Conservation (phyloP, 805 yeast species). For the Hanseniaspora clermontiae region DNA sequence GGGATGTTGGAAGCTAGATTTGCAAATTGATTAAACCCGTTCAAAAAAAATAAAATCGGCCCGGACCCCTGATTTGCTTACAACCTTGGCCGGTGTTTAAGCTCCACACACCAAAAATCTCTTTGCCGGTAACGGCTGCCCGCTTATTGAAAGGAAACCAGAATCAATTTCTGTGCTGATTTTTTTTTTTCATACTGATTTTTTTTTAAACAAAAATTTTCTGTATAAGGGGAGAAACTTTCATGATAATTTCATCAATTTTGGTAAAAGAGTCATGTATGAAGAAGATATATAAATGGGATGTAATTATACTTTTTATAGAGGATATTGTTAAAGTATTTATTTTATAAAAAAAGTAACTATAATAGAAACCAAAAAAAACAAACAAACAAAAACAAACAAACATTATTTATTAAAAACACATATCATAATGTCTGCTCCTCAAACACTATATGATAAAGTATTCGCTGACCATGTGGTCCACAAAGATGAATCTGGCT, state of each 20-base stretch:
- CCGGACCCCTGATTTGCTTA: not conserved
- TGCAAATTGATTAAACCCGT: not conserved
- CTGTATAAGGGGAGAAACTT: not conserved
- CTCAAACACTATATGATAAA: slow-evolving; percentile 84
- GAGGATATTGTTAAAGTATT: too few relatives aligned
- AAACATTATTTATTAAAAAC: not conserved
- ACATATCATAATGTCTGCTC: slow-evolving; percentile 22
- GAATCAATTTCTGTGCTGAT: too few relatives aligned
- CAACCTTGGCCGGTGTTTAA: not conserved
- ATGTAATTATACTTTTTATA: not conserved
- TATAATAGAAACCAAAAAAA: too few relatives aligned
- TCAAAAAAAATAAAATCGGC: not conserved
- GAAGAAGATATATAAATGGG: not conserved
- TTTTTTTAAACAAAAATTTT: too few relatives aligned
- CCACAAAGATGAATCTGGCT: slow-evolving; percentile 76
- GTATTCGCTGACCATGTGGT: slow-evolving; percentile 92
- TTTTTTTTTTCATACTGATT: not conserved
- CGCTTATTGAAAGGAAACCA: too few relatives aligned
- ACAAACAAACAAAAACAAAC: not conserved
- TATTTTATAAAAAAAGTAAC: too few relatives aligned
- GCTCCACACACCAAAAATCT: not conserved
- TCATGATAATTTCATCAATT: not conserved
- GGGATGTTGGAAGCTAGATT: not conserved
- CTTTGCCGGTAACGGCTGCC: not conserved
- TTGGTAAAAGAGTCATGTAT: not conserved